phyloP scores from a whole-genome alignment of 1,284 basidiomycete genomes.

The Ganoderma leucocontextum region DNA sequence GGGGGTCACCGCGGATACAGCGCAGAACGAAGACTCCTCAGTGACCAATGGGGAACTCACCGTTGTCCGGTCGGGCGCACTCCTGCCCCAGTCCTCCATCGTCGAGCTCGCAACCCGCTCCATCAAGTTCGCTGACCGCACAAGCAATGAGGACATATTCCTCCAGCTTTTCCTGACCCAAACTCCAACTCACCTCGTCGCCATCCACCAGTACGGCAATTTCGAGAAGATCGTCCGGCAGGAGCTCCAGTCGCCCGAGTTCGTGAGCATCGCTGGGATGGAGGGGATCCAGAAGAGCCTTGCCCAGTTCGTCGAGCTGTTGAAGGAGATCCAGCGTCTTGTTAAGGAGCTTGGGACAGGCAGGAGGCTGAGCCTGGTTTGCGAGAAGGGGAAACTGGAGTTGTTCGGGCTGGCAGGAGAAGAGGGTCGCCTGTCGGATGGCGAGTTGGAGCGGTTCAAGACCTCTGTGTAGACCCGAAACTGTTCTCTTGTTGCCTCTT shows the following conservation, averaged over 20 bases:
- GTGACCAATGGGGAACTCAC: slow-evolving; percentile 42
- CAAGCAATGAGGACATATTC: slow-evolving; percentile 45
- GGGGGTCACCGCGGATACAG: slow-evolving; percentile 48
- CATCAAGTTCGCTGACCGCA: slow-evolving; percentile 34
- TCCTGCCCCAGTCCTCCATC: slow-evolving; percentile 52
- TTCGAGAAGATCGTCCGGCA: slow-evolving; percentile 55
- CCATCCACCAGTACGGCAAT: slow-evolving; percentile 52
- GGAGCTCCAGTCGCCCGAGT: slow-evolving; percentile 43
- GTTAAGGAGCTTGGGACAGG: slow-evolving; percentile 52
- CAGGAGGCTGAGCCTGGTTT: slow-evolving; percentile 44
- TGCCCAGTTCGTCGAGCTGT: slow-evolving; percentile 50
- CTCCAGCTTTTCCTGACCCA: slow-evolving; percentile 66
- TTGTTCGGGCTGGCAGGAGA: slow-evolving; percentile 14
- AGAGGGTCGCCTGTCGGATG: slow-evolving; percentile 14
- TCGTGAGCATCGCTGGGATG: slow-evolving; percentile 39
- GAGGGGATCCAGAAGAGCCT: slow-evolving; percentile 42
- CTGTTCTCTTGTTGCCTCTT: too few species aligned
- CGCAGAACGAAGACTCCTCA: background rate
- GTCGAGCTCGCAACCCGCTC: slow-evolving; percentile 59
- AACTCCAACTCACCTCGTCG: slow-evolving; percentile 59
- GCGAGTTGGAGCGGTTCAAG: slow-evolving; percentile 23
- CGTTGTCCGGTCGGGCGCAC: slow-evolving; percentile 49
- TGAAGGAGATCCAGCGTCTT: slow-evolving; percentile 52
- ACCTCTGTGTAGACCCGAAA: background rate
- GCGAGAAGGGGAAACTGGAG: slow-evolving; percentile 27